A percentile compares a stretch with the other conserved stretches of the same genome.
phyloP scores from a whole-genome alignment of 2,329 filamentous ascomycete genomes.

The Colletotrichum scovillei region DNA sequence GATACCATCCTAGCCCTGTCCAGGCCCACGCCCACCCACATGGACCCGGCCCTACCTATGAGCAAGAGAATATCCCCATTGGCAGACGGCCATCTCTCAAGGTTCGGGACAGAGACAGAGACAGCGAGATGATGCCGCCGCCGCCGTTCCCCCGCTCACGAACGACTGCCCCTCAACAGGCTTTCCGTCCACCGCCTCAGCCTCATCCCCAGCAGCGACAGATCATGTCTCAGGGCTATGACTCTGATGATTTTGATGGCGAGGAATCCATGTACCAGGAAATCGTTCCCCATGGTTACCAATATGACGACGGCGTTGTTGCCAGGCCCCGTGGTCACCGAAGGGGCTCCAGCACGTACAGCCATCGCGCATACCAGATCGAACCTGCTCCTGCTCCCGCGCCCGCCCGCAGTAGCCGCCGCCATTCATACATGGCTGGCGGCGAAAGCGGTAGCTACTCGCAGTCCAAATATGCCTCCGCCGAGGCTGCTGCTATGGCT shows the following conservation, averaged over 20 bases:
- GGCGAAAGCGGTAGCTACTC: slow-evolving; percentile 47
- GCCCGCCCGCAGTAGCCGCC: slow-evolving; percentile 42
- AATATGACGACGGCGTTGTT: slow-evolving; percentile 48
- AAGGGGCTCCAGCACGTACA: slow-evolving; percentile 50
- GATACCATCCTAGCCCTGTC: too few species aligned
- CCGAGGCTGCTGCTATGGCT: slow-evolving; percentile 54
- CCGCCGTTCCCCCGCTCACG: slow-evolving; percentile 48
- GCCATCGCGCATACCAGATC: slow-evolving; percentile 52
- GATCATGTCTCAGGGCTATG: slow-evolving; percentile 43
- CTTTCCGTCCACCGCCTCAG: slow-evolving; percentile 43
- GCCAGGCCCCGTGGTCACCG: slow-evolving; percentile 44
- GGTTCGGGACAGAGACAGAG: slow-evolving; percentile 56
- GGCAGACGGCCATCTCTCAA: slow-evolving; percentile 55
- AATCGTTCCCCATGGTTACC: slow-evolving; percentile 47
- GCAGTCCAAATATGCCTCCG: slow-evolving; percentile 56
- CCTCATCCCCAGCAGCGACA: slow-evolving; percentile 42
- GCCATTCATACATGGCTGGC: slow-evolving; percentile 54
- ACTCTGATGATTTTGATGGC: slow-evolving; percentile 52
- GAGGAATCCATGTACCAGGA: slow-evolving; percentile 53
- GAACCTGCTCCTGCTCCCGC: slow-evolving; percentile 47
- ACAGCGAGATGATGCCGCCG: slow-evolving; percentile 61
- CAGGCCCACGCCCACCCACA: neutral
- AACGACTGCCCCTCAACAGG: slow-evolving; percentile 39
- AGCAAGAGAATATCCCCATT: slow-evolving; percentile 51
- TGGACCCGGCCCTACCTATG: slow-evolving; percentile 41